Base-by-base conservation (phyloP, 345 rosid species). In the Moricandia moricandioides region DNA sequence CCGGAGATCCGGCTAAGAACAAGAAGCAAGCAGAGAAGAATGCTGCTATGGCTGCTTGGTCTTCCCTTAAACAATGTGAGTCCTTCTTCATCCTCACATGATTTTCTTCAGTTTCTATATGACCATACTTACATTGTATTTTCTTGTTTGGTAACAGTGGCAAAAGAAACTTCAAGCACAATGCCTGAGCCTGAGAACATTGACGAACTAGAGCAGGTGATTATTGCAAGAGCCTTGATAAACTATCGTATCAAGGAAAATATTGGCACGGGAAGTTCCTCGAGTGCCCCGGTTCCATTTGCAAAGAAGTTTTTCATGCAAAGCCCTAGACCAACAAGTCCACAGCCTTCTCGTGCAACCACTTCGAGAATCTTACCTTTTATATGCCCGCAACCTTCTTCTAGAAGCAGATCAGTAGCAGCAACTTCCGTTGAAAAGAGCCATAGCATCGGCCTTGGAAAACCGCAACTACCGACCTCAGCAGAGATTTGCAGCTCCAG, bases 21-120 rank as follows among this genome's bases (percentile, higher is more conserved):
- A 95, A 95, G 84, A 95, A 95, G 68, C 99, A 95, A 79, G 99
- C 99, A 6, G 99, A 95, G 84, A 95, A 95, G 83, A 95, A 95
- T 84, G 97, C 99, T 14, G 99, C 99, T 49, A 90, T 95, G 99
- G 86, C 99, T 58, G 96, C 99, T 58, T 95, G 99, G 99, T 84
- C 93, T 67, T 92, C 97, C 58, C 80, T 95, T 4, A 95, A 90
- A 83, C 97, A 85, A 81, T 85, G 99, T 90, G 82, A 90, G 93
- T 83, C 59, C 18, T 40, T 26, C 16, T 11, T 40, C 54, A n/a
- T 16, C 70, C 24, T 64, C 3, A 4, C 11, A 2, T 40, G 3
- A 11, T 29, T 39, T 54, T 66, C 17, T 62, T 17, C 49, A 21
- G 21, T 31, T 70, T 30, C 11, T 39, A 39, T 13, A 9, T 39